Base-by-base conservation (phyloP, 257 asterid species). In the Fraxinus quadrangulata region DNA sequence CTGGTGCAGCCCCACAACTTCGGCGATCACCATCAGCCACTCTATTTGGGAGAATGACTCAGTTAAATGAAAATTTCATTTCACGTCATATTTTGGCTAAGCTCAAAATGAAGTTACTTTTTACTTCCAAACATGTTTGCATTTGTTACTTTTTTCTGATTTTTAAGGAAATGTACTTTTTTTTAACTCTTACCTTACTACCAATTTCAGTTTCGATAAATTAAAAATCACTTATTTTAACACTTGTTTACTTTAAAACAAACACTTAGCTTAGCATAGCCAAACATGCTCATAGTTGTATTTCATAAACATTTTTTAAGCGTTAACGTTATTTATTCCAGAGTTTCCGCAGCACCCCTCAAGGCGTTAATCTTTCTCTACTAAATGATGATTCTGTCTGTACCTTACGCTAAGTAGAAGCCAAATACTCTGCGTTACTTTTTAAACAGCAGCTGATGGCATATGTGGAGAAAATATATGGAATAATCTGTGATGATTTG, bases 11-110 rank as follows among this genome's bases (percentile, higher is more conserved):
- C 69, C 94, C 98, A 73, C 94, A 86, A 73, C 97, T 93, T 81
- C 90, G 98, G 28, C 89, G 98, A 49, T 75, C 93, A 70, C 87
- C 97, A 70, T 93, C 98, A 24, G 94, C 98, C 75, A 81, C 97
- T 80, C 84, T 96, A 24, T 96, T 96, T 79, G 98, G 99, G 87
- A 96, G 98, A 85, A 96, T 93, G 99, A 92, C 97, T 31, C 98
- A 89, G 96, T 97, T 93, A 79, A 83, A 83, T 77, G 17, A 81
- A 66, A 39, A 37, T 36, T 37, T 26, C 69, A 42, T 42, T 47
- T 47, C 21, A 47, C 4, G 17, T 47, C 59, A 47, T 47, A 5
- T 47, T 47, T 47, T 47, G 21, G 59, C 21, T 47, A 16, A 14
- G 59, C 59, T 47, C 16, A 47, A 4, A 11, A 47, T 0, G 59